Evolutionary conservation across 2,329 filamentous ascomycete genomes (phyloP).

Genomic region (Aspergillus awamori): DNA sequence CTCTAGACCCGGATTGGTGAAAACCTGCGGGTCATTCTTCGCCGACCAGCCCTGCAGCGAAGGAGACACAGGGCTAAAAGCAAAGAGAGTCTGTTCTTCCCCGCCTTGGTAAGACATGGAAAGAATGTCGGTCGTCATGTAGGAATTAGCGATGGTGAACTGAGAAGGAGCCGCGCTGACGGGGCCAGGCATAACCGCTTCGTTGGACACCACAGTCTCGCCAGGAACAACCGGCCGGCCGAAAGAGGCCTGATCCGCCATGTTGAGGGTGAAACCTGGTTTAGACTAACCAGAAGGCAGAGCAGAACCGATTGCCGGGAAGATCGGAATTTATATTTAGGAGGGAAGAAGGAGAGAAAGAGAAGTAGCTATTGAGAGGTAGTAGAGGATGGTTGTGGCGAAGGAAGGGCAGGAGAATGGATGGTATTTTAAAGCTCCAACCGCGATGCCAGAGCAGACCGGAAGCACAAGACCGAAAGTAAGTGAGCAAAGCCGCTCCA

Average conservation of each 20-base stretch:
- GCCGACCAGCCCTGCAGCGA: constrained; percentile 4
- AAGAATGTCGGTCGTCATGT: not conserved
- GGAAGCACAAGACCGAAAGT: not conserved
- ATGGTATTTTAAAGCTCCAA: not conserved
- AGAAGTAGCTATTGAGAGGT: not conserved
- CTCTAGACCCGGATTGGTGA: constrained; percentile 31
- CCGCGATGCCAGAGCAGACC: not conserved
- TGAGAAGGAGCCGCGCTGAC: not conserved
- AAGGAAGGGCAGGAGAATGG: not conserved
- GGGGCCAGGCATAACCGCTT: not conserved
- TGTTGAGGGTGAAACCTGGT: not conserved
- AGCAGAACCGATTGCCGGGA: not conserved
- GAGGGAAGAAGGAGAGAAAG: not conserved
- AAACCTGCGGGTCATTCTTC: constrained; percentile 22
- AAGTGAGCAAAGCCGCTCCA: not conserved
- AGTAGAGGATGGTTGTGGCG: not conserved
- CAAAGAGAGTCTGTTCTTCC: not conserved
- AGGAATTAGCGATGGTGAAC: not conserved
- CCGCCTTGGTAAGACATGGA: not conserved
- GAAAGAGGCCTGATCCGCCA: not conserved
- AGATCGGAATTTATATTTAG: not conserved
- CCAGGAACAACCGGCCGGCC: not conserved
- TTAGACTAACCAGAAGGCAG: not conserved
- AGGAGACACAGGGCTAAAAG: constrained; percentile 20
- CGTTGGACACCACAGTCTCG: not conserved